Base-by-base conservation (phyloP, 2,329 filamentous ascomycete genomes). In the Fusarium musae region DNA sequence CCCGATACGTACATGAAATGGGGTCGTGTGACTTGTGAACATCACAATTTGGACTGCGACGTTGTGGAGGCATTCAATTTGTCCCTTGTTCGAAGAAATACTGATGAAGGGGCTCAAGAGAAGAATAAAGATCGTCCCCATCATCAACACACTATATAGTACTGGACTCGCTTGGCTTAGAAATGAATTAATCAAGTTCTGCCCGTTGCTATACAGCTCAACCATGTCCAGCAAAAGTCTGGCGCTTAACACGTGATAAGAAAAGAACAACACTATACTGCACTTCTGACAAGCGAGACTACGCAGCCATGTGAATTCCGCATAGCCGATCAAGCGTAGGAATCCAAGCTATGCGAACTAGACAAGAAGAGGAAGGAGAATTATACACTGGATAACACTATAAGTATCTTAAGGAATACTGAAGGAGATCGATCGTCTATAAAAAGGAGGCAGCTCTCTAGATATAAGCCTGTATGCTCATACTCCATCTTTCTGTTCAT, bases 91-190 rank as follows among this genome's bases (percentile, higher is more conserved):
- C 6, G 3, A 4, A 50, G 8, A 10, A 1, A 13, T 23, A 12
- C 30, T 34, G 10, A 44, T 4, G 23, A 12, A 7, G 1, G 12
- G 19, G 8, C 10, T 17, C 11, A 9, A 9, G 2, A 13, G 8
- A 9, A 19, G 30, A 34, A 15, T 10, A 9, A 34, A 26, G 16
- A 23, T 15, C 1, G 3, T 5, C 11, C 9, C 4, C 2, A 17
- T 6, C 7, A 49, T 34, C 2, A 8, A 3, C 0, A 9, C 9
- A 36, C 2, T 15, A 19, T n/a, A 30, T 4, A 19, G 2, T 6
- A 34, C 6, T 23, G 0, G 6, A 23, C 3, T 52, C 0, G 0
- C 4, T 8, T 5, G 6, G 16, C 11, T 26, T 34, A 3, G 2
- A 8, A 19, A 9, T 15, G 4, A 13, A 23, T 23, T 19, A 3